Conservation (phyloP, 208 protist species). For the Crithidia expoeki region DNA sequence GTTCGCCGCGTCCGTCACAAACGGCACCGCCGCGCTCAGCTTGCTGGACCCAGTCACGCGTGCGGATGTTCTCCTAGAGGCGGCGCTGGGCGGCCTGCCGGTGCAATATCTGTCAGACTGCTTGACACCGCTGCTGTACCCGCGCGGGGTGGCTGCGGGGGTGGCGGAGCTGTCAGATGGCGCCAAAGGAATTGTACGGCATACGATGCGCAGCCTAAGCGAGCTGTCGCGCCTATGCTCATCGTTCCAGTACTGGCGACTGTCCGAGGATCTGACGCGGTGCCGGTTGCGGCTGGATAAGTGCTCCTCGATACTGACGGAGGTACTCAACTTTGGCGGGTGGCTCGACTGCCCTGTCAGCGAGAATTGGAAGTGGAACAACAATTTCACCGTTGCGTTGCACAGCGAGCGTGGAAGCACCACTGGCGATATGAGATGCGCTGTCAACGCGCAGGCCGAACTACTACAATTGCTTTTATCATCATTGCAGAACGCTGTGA, state of each 20-base stretch:
- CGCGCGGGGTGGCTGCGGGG: slow-evolving; percentile 12
- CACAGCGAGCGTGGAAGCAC: slow-evolving; percentile 17
- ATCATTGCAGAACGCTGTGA: slow-evolving; percentile 40
- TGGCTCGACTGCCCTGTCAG: slow-evolving; percentile 51
- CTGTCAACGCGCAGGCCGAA: slow-evolving; percentile 60
- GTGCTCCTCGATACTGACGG: slow-evolving; percentile 25
- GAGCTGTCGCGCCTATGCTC: slow-evolving; percentile 43
- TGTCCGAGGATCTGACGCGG: slow-evolving; percentile 40
- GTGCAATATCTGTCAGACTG: slow-evolving; percentile 18
- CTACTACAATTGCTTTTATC: slow-evolving; percentile 51
- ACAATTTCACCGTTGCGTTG: slow-evolving; percentile 9
- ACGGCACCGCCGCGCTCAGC: slow-evolving; percentile 29
- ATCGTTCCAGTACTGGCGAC: slow-evolving; percentile 44
- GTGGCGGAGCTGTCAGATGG: slow-evolving; percentile 40
- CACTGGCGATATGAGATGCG: slow-evolving; percentile 30
- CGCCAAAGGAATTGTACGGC: slow-evolving; percentile 32
- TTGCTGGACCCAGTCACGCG: slow-evolving; percentile 30
- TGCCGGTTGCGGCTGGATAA: slow-evolving; percentile 27
- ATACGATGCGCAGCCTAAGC: slow-evolving; percentile 33
- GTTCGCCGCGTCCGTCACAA: slow-evolving; percentile 28
- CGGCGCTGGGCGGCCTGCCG: slow-evolving; percentile 34
- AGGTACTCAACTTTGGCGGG: slow-evolving; percentile 40
- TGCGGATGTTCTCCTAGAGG: slow-evolving; percentile 42
- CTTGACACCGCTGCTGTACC: slow-evolving; percentile 38
- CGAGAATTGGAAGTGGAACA: slow-evolving; percentile 24